Conservation (phyloP, 2,329 filamentous ascomycete genomes). For the Endoconidiophora laricicola region DNA sequence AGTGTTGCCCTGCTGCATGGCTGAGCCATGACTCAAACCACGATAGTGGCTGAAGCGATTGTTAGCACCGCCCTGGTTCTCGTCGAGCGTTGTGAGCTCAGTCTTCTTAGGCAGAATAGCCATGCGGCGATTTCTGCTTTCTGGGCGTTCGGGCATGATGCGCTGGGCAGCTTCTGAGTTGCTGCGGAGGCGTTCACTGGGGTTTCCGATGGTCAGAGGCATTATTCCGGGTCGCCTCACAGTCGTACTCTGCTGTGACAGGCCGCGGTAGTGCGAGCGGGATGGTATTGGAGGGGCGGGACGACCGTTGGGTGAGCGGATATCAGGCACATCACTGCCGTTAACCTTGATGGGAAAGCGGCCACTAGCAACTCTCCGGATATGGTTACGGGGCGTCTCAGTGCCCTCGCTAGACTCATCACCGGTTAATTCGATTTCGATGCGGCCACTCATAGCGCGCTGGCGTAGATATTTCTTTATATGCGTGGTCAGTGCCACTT, state of each 20-base stretch:
- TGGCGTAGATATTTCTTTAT: constrained; percentile 46
- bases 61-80: constrained; percentile 35
- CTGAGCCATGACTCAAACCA: constrained; percentile 51
- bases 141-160: constrained; percentile 30
- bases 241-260: constrained; percentile 47
- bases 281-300: constrained; percentile 58
- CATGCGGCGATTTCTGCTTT: constrained; percentile 45
- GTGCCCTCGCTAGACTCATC: constrained; percentile 56
- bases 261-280: constrained; percentile 54
- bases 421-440: constrained; percentile 37
- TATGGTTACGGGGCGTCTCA: constrained; percentile 59
- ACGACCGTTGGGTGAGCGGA: constrained; percentile 45
- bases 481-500: constrained; percentile 41
- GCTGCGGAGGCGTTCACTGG: constrained; percentile 49
- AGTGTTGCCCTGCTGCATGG: constrained; percentile 39
- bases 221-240: constrained; percentile 49
- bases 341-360: constrained; percentile 58
- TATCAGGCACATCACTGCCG: constrained; percentile 49
- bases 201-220: constrained; percentile 50
- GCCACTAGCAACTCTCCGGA: constrained; percentile 46
- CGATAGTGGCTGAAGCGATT: constrained; percentile 52
- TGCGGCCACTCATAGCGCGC: constrained; percentile 32
- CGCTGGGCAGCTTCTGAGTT: constrained; percentile 44
- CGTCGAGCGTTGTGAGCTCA: constrained; percentile 46
- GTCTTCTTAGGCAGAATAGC: constrained; percentile 45